These are phyloP conservation scores for Lasiosphaeris hirsuta DNA, from an alignment of 495 filamentous ascomycete species.

Conservation along the genomic window DNA sequence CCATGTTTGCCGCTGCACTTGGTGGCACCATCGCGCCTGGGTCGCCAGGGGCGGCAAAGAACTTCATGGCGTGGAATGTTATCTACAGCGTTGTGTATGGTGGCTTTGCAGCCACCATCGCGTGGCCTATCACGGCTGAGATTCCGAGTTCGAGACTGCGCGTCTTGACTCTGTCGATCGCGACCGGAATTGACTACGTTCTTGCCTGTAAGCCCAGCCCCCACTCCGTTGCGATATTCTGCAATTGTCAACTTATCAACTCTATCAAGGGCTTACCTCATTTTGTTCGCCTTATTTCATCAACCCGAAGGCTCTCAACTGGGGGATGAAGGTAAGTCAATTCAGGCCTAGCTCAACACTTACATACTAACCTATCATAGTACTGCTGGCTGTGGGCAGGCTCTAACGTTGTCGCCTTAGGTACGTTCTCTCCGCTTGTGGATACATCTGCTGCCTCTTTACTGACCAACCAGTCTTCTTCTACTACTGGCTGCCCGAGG, in stretches of 20 bases:
- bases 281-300: constrained; percentile 9
- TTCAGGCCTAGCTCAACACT: no score
- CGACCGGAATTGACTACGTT: constrained; percentile 4
- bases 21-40: constrained; percentile 31
- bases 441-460: no score
- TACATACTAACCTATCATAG: no score
- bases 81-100: constrained; percentile 16
- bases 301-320: constrained; percentile 6
- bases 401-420: no score
- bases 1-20: constrained; percentile 39
- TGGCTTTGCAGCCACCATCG: constrained; percentile 9
- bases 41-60: constrained; percentile 25
- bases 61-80: constrained; percentile 28
- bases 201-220: not conserved
- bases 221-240: not conserved
- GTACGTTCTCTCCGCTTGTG: no score
- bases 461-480: no score
- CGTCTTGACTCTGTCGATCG: constrained; percentile 3
- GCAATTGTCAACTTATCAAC: not conserved
- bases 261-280: not conserved
- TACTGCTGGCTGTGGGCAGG: no score
- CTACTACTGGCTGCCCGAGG: no score
- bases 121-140: constrained; percentile 10
- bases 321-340: constrained; percentile 1
- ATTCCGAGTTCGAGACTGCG: constrained; percentile 9